These are phyloP conservation scores for Auricularia sp. DNA, from an alignment of 768 basidiomycete species.

Conservation along the genomic window DNA sequence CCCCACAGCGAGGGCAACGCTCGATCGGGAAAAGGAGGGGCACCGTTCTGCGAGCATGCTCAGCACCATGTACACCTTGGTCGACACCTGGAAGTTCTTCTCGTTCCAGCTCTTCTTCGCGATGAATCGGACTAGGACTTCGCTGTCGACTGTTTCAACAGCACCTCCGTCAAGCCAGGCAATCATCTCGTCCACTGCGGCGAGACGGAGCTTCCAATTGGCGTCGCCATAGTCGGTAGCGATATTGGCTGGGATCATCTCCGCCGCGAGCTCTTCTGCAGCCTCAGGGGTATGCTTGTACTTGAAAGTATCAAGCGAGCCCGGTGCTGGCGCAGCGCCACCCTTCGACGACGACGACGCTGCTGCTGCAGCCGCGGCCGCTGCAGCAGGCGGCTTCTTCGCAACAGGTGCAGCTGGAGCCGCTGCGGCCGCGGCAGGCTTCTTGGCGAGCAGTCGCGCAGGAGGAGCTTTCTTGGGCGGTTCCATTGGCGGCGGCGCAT, in stretches of 20 bases:
- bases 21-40: slow-evolving; percentile 77
- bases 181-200: slow-evolving; percentile 77
- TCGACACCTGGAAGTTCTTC: slow-evolving; percentile 97
- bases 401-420: slow-evolving; percentile 20
- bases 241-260: slow-evolving; percentile 59
- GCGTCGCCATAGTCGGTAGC: slow-evolving; percentile 68
- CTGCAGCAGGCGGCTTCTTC: slow-evolving; percentile 33
- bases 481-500: not conserved
- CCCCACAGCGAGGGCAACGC: slow-evolving; percentile 67
- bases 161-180: slow-evolving; percentile 64
- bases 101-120: slow-evolving; percentile 95
- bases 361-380: slow-evolving; percentile 27
- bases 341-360: slow-evolving; percentile 33
- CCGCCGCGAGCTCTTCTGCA: slow-evolving; percentile 69
- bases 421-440: slow-evolving; percentile 14
- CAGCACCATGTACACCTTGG: slow-evolving; percentile 78
- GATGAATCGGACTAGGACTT: slow-evolving; percentile 78
- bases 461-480: not conserved
- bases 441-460: slow-evolving; percentile 16
- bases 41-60: slow-evolving; percentile 61
- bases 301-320: slow-evolving; percentile 73
- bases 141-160: slow-evolving; percentile 63
- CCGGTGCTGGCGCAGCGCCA: slow-evolving; percentile 33
- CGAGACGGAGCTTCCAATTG: slow-evolving; percentile 89
- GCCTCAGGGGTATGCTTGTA: slow-evolving; percentile 88